A percentile compares a stretch with the other conserved stretches of the same genome.
Evolutionary conservation across 305 asterid genomes (phyloP).

Genomic region (Solanum hybrid): DNA sequence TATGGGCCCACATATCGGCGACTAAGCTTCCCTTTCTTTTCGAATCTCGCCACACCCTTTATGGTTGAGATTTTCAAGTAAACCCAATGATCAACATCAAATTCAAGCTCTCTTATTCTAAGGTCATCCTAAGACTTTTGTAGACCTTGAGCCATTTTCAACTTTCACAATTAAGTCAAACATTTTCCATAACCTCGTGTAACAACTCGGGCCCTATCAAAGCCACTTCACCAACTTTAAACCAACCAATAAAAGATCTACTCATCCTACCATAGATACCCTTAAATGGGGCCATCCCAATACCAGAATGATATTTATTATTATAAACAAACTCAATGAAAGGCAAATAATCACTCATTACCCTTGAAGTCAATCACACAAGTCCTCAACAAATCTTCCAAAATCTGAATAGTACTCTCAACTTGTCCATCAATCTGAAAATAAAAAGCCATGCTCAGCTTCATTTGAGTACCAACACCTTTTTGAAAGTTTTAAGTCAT

Average conservation of each 20-base stretch:
- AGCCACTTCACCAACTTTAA: background rate
- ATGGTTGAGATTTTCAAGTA: background rate
- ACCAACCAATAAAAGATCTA: background rate
- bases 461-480: background rate
- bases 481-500: background rate
- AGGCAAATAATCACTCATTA: background rate
- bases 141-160: background rate
- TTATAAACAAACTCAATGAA: background rate
- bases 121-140: background rate
- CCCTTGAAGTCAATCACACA: background rate
- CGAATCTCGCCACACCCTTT: background rate
- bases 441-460: background rate
- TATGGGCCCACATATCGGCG: background rate
- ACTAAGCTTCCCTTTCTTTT: background rate
- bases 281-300: background rate
- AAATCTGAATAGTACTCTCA: background rate
- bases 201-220: background rate
- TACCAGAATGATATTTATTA: background rate
- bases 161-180: background rate
- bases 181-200: background rate
- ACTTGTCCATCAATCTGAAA: background rate
- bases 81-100: background rate
- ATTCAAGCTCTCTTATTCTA: background rate
- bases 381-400: background rate
- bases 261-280: background rate